phyloP scores from a whole-genome alignment of 805 yeast genomes.

The Blastobotrys parvus region DNA sequence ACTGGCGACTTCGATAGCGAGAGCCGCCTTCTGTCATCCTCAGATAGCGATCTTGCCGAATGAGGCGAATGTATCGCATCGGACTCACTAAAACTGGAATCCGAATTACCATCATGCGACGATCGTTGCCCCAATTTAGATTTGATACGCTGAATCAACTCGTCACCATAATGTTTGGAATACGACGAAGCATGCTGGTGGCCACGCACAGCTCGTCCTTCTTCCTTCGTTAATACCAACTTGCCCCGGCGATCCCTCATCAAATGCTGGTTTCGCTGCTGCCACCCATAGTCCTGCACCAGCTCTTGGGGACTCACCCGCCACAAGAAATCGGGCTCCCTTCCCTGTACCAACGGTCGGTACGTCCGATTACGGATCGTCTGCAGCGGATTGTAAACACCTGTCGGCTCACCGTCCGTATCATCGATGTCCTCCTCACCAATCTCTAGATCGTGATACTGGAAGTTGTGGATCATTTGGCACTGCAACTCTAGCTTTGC shows the following conservation, averaged over 20 bases:
- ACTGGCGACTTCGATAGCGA: too few relatives aligned
- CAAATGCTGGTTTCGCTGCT: conserved; percentile 9
- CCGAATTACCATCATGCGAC: conserved; percentile 11
- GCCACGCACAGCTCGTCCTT: conserved; percentile 3
- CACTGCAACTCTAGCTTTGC: conserved; percentile 26
- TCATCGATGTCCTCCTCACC: background rate
- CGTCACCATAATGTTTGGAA: conserved; percentile 8
- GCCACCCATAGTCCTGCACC: conserved; percentile 21
- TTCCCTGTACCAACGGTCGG: background rate
- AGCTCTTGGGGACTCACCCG: conserved; percentile 19
- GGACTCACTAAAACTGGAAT: conserved; percentile 12
- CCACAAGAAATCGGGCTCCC: conserved; percentile 13
- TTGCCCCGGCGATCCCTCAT: conserved; percentile 15
- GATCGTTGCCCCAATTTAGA: conserved; percentile 12
- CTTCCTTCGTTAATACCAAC: conserved; percentile 7
- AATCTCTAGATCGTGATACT: conserved; percentile 2
- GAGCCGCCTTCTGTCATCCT: too few relatives aligned
- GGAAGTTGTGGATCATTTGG: conserved; percentile 17
- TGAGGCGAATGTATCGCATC: conserved; percentile 6
- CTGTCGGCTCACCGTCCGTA: conserved; percentile 20
- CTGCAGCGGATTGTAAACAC: conserved; percentile 74
- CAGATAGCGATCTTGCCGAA: background rate
- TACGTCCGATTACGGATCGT: conserved; percentile 60
- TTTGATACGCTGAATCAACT: conserved; percentile 18
- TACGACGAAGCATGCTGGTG: background rate